Evolutionary conservation across 345 rosid genomes (phyloP), one percentile per base, ranked within the genome.

Genomic region (Eutrema yunnanense): DNA sequence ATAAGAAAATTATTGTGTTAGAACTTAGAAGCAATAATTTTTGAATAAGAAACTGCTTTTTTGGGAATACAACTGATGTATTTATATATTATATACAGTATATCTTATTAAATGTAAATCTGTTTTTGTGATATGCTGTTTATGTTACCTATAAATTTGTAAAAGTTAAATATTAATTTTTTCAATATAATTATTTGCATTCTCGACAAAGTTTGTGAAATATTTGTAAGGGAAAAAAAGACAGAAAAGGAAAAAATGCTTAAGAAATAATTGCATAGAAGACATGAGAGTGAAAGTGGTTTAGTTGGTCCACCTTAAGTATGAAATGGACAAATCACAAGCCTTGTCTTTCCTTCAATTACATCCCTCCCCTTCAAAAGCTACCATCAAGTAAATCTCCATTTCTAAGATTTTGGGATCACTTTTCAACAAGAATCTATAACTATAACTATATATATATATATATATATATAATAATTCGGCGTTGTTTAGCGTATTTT

Each of bases 271-370:
- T 65, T 47, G 32, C 22, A 59, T 19, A 3, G 47, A 59, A 67
- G 47, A 52, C 62, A 67, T 36, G 69, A 74, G 53, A 51, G 62
- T 60, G 42, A 19, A 1, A 19, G 22, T 19, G 22, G 55, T 59
- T 75, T 52, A 67, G 42, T 74, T 60, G 73, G 56, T 26, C 79
- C 73, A 68, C 64, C 46, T 60, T 68, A 75, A 67, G 69, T 75
- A 75, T 52, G 79, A 75, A 67, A 75, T 67, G 69, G 79, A 75
- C 69, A 67, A 75, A 75, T 67, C 79, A 67, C 27, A 67, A 75
- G 79, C 62, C 62, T 75, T 75, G 73, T 75, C 73, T 67, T 60
- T 53, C 59, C 61, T 67, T 68, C 68, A 75, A 60, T 61, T 73
- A 75, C 55, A 43, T 59, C 63, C 49, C 49, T 60, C 78, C 73